Base-by-base conservation (phyloP, 306 rosid species). In the Medicago truncatula region DNA sequence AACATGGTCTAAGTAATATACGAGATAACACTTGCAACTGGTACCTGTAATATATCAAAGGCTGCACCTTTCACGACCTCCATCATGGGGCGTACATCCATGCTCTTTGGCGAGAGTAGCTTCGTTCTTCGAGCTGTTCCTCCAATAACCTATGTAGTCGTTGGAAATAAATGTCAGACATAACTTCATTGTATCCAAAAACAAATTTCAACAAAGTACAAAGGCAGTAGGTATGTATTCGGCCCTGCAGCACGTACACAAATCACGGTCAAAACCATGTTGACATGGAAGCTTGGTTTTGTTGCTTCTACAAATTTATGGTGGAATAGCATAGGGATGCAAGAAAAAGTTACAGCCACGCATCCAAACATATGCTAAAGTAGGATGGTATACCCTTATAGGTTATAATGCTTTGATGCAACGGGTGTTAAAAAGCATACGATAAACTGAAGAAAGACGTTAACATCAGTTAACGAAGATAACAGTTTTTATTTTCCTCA, bases 11-110 rank as follows among this genome's bases (percentile, higher is more conserved):
- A 50, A 50, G 56, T 50, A 50, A 56, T 13, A 16, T 8, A 23
- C n/a, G 67, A 40, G 72, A 16, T 66, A 34, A 66, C 20, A 60
- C 25, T 40, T 28, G 53, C 53, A 75, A 83, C 41, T 20, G 39
- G 76, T 61, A 95, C 97, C 96, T 95, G 97, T 70, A 95, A 70
- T 82, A 92, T 95, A 74, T 89, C 97, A 80, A 95, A 95, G 77
- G 97, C 92, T 66, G 99, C 96, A 80, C 97, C 97, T 87, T 95
- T 95, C 70, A 90, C 99, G 56, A 92, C 97, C 85, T 92, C 99
- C 99, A 95, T 95, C 99, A 95, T 92, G 5, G 97, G 97, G n/a
- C 97, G 90, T 20, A 95, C 99, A 85, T 95, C 97, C 97, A 90
- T 87, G 59, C 99, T 95, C 83, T 90, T 95, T 18, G 97, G 99